phyloP scores from a whole-genome alignment of 208 protist species.

The Herpetomonas samuelpessoai region DNA sequence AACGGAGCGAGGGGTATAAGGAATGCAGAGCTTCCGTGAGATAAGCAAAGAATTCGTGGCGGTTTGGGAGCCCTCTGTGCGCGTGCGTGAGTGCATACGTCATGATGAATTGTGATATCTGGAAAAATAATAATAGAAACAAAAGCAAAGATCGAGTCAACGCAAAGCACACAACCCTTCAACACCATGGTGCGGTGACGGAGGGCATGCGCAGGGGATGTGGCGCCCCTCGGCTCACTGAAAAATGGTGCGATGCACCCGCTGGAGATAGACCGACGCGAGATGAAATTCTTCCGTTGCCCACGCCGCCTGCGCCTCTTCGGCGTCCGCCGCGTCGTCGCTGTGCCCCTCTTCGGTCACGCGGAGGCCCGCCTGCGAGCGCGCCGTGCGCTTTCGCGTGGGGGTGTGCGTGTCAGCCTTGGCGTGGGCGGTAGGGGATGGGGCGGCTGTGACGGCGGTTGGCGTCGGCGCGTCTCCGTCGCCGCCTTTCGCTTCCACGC shows the following conservation, averaged over 20 bases:
- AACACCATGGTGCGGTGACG: not conserved
- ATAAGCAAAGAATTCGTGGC: constrained; percentile 20
- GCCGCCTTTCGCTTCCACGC: too few species aligned
- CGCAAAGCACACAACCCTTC: constrained; percentile 9
- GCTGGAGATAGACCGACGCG: constrained; percentile 33
- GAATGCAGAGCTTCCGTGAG: not conserved
- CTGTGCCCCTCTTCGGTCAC: constrained; percentile 11
- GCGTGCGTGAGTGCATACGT: not conserved
- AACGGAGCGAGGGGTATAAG: constrained; percentile 2
- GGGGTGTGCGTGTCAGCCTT: not conserved
- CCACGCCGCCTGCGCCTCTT: constrained; percentile 12
- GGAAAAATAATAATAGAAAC: constrained; percentile 6
- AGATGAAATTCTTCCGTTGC: constrained; percentile 22
- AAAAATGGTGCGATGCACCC: constrained; percentile 19
- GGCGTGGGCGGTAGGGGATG: too few species aligned
- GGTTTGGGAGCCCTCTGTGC: too few species aligned
- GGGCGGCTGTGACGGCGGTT: too few species aligned
- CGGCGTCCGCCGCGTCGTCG: not conserved
- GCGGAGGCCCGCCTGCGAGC: constrained; percentile 1
- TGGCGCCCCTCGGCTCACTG: constrained; percentile 4
- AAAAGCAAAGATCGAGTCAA: constrained; percentile 10
- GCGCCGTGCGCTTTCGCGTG: constrained; percentile 6
- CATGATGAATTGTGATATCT: constrained; percentile 3
- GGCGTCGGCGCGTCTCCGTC: too few species aligned
- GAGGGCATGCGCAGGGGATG: too few species aligned